Percentiles rank a stretch among this genome's conserved stretches.
phyloP scores from a whole-genome alignment of 306 rosid genomes.

The Amphicarpaea edgeworthii region DNA sequence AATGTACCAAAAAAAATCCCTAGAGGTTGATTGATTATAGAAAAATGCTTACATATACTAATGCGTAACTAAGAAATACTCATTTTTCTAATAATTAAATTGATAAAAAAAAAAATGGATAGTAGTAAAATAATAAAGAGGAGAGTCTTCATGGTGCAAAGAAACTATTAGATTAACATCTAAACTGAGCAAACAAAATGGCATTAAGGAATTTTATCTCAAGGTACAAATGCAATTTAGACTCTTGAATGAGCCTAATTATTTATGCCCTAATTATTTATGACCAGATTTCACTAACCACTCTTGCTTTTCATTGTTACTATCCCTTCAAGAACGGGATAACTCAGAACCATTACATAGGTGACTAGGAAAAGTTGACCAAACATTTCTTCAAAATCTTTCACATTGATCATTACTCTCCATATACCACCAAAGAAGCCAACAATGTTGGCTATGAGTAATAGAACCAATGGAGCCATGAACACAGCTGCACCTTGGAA shows the following conservation, averaged over 20 bases:
- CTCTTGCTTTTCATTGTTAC: slow-evolving; percentile 44
- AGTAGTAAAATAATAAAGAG: no score
- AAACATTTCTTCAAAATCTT: slow-evolving; percentile 48
- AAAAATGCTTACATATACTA: no score
- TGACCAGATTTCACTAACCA: neutral
- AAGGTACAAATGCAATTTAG: neutral
- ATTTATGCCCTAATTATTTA: neutral
- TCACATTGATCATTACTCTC: slow-evolving; percentile 36
- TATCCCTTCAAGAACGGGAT: slow-evolving; percentile 50
- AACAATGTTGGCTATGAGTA: slow-evolving; percentile 47
- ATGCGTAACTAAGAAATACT: no score
- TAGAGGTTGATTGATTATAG: no score
- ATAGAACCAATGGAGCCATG: slow-evolving; percentile 56
- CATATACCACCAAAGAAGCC: slow-evolving; percentile 50
- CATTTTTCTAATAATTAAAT: no score
- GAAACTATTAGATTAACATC: neutral
- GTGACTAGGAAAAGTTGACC: slow-evolving; percentile 49
- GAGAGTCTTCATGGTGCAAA: no score
- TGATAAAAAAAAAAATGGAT: no score
- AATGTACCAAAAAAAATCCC: no score
- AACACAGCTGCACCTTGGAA: slow-evolving; percentile 59
- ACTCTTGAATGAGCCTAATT: slow-evolving; percentile 9
- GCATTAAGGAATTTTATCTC: neutral
- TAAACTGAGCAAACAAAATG: neutral
- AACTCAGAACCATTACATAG: slow-evolving; percentile 50